Evolutionary conservation across 2,329 filamentous ascomycete genomes (phyloP).

Genomic region (Beauveria asiatica): DNA sequence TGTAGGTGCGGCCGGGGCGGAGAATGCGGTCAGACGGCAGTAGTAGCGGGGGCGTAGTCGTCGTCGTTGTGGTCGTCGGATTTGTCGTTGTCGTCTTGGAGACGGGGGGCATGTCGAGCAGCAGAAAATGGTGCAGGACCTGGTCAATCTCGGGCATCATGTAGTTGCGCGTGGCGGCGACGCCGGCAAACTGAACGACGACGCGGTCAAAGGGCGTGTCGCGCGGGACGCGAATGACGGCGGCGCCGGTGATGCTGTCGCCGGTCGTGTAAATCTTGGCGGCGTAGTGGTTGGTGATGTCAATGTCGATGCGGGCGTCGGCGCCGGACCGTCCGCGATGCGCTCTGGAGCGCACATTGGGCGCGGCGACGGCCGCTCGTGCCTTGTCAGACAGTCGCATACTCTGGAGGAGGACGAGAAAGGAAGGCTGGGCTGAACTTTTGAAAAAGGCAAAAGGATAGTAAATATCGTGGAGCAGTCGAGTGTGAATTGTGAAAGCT

Average conservation of each 20-base stretch:
- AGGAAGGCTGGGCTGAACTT: too few relatives aligned
- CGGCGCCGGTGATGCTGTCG: not conserved
- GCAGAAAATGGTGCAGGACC: constrained; percentile 5
- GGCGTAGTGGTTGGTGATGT: constrained; percentile 7
- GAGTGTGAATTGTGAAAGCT: too few relatives aligned
- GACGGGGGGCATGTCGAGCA: constrained; percentile 1
- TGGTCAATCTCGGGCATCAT: constrained; percentile 4
- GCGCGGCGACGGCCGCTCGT: not conserved
- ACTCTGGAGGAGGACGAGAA: not conserved
- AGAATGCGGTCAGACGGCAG: not conserved
- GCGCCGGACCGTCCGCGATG: not conserved
- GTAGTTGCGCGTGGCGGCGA: constrained; percentile 4
- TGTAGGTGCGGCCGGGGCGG: not conserved
- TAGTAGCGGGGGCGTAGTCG: not conserved
- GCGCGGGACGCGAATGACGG: not conserved
- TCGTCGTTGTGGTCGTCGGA: too few relatives aligned
- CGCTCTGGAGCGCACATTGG: not conserved
- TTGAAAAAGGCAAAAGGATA: too few relatives aligned
- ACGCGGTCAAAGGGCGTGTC: not conserved
- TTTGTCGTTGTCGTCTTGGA: too few relatives aligned
- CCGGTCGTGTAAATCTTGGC: not conserved
- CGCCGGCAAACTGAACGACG: constrained; percentile 1
- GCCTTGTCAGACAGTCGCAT: not conserved
- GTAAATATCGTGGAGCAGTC: too few relatives aligned
- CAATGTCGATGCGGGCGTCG: not conserved